Conservation (phyloP, 805 yeast species). For the Dipodascus geniculatus region DNA sequence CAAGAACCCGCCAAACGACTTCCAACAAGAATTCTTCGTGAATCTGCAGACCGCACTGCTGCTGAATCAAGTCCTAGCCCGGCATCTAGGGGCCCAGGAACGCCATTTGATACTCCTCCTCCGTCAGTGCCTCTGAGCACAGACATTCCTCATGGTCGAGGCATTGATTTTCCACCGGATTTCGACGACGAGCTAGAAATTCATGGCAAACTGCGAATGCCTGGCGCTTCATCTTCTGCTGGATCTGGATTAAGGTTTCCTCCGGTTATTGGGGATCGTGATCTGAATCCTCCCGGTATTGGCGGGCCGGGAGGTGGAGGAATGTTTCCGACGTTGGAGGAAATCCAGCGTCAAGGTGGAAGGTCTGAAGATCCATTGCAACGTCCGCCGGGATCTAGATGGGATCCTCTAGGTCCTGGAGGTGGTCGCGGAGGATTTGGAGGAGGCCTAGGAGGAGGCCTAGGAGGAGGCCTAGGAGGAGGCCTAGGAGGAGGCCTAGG, state of each 20-base stretch:
- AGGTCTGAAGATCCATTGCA: conserved; percentile 11
- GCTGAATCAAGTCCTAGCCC: neutral
- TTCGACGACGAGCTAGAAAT: conserved; percentile 34
- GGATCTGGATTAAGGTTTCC: conserved; percentile 10
- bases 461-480: too few species aligned
- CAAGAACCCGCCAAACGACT: neutral
- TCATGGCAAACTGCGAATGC: conserved; percentile 4
- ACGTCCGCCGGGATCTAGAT: conserved; percentile 29
- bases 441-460: conserved; percentile 14
- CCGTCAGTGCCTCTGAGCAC: neutral
- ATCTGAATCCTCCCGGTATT: conserved; percentile 30
- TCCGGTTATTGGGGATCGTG: conserved; percentile 27
- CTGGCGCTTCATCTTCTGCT: conserved; percentile 6
- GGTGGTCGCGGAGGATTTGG: conserved; percentile 15
- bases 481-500: conserved; percentile 5
- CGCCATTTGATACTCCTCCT: neutral
- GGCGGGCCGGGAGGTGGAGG: conserved; percentile 18
- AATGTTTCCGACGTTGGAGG: conserved; percentile 25
- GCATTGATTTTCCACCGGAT: conserved; percentile 26
- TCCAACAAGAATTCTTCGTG: neutral
- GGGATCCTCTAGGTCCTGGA: conserved; percentile 28
- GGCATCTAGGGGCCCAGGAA: neutral
- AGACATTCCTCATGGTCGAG: neutral
- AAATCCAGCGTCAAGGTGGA: conserved; percentile 16
- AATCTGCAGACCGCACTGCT: neutral